Evolutionary conservation across 2,329 filamentous ascomycete species (phyloP), one percentile per base, ranked within the genome.

Genomic region (Hypoxylon sp.): DNA sequence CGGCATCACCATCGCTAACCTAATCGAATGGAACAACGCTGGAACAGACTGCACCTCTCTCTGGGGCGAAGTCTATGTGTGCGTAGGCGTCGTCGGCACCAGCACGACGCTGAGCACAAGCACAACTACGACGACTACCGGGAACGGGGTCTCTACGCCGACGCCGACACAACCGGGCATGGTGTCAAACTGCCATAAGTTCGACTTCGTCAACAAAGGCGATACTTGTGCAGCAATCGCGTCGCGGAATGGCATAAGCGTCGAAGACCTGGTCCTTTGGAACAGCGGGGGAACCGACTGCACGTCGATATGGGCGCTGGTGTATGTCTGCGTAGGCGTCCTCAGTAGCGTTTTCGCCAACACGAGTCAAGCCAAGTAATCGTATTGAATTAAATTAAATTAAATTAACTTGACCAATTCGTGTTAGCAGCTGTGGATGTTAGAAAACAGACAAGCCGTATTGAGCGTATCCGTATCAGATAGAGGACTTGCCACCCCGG

Each of bases 151-250:
- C 17, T 5, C 42, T 3, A 46, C 42, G 42, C 42, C 42, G 10
- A 46, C 42, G 42, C 42, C 42, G 10, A 46, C 42, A 22, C 42
- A 46, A 6, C 19, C 42, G 11, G 42, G 42, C n/a, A 46, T 46
- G 42, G 42, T 19, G 17, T 22, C 42, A 22, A 46, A 46, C 11
- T 46, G 42, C 42, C 24, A 46, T 8, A 46, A 6, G n/a, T 46
- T 46, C 42, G 5, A 46, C 11, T 9, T 46, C 5, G 42, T 17
- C 22, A 10, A 46, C 26, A 26, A 26, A 5, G 67, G 65, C 10
- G 66, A 69, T 31, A 69, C 10, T 19, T 66, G 63, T 22, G 51
- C 37, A 14, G 19, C 9, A 2, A 59, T 59, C 35, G 62, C 44
- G 13, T 19, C 29, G 5, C 29, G 17, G 35, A 29, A 63, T 33